Conservation (phyloP, 176 grass and related monocot species). For the Triticum dicoccoides region DNA sequence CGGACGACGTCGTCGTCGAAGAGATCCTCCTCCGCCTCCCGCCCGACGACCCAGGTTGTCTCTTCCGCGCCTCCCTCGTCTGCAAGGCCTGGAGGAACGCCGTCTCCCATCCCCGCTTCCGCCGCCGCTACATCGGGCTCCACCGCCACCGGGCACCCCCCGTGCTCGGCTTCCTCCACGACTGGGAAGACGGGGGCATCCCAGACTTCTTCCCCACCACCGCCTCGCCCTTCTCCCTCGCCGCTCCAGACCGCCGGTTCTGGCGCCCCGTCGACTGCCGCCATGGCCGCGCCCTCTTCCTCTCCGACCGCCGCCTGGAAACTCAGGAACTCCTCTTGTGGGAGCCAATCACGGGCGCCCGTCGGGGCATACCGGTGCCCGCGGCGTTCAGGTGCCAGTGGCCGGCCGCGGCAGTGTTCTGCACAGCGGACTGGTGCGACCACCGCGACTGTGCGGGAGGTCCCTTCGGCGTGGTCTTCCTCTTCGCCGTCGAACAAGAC, state of each 20-base stretch:
- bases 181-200: not conserved
- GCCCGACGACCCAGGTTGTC: not conserved
- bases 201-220: not conserved
- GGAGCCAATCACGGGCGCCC: not conserved
- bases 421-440: not conserved
- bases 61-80: not conserved
- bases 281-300: slow-evolving; percentile 13
- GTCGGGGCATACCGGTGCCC: not conserved
- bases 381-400: not conserved
- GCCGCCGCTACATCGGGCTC: not conserved
- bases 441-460: not conserved
- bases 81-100: not conserved
- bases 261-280: not conserved
- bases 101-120: not conserved
- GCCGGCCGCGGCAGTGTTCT: not conserved
- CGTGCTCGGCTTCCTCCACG: not conserved
- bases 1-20: not conserved
- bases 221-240: not conserved
- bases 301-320: not conserved
- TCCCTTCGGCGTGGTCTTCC: not conserved
- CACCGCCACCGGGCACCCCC: not conserved
- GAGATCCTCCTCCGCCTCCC: not conserved
- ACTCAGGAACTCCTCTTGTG: not conserved
- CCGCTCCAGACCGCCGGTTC: not conserved
- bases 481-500: not conserved